These are phyloP conservation scores for Clonostachys sp. DNA, from an alignment of 2,329 filamentous ascomycete species.

Conservation along the genomic window DNA sequence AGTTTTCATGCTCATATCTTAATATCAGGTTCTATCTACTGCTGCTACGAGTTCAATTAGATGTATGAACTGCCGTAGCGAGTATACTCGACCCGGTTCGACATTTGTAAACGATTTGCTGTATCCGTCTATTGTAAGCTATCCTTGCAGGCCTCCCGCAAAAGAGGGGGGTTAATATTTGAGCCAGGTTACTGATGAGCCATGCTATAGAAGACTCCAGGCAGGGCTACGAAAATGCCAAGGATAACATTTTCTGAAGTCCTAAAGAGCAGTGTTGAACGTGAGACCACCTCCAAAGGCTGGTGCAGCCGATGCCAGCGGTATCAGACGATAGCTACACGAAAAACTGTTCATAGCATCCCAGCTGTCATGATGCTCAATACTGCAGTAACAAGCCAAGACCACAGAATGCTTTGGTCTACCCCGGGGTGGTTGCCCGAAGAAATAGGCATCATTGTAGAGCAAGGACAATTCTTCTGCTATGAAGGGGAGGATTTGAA, in stretches of 20 bases:
- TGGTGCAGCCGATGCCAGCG: slow-evolving; percentile 91
- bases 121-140: slow-evolving; percentile 54
- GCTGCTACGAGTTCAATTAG: slow-evolving; percentile 69
- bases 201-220: slow-evolving; percentile 34
- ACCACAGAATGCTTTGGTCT: slow-evolving; percentile 79
- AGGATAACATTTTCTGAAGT: slow-evolving; percentile 79
- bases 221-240: slow-evolving; percentile 43
- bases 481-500: slow-evolving; percentile 90
- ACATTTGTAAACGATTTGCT: slow-evolving; percentile 82
- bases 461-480: slow-evolving; percentile 88
- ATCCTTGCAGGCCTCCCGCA: background rate
- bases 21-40: slow-evolving; percentile 55
- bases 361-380: slow-evolving; percentile 89
- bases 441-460: slow-evolving; percentile 88
- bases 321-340: slow-evolving; percentile 82
- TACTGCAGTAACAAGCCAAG: slow-evolving; percentile 66
- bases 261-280: slow-evolving; percentile 86
- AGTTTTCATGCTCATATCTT: background rate
- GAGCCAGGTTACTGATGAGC: slow-evolving; percentile 8
- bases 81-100: slow-evolving; percentile 74
- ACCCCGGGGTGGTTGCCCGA: slow-evolving; percentile 88
- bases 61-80: slow-evolving; percentile 83
- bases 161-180: too few species aligned
- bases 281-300: slow-evolving; percentile 81
- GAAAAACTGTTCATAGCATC: slow-evolving; percentile 77